Base-by-base conservation (phyloP, 805 yeast genomes). In the Wickerhamiella azymoides region DNA sequence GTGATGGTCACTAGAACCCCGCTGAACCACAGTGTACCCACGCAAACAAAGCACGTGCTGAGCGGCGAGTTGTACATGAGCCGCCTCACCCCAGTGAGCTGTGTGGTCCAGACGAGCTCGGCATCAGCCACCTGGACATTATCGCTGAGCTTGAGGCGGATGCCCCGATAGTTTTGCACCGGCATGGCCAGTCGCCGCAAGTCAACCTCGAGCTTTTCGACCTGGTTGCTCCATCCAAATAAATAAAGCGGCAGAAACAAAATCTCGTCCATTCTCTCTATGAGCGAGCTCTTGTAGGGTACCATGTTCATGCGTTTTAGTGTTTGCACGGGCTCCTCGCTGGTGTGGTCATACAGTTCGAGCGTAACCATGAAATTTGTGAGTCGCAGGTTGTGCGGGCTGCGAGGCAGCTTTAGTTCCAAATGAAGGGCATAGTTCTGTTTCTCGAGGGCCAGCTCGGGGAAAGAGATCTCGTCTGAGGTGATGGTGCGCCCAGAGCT, bases 321-420 rank as follows among this genome's bases (percentile, higher is more conserved):
- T n/a, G 39, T 6, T 46, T 25, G 30, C 47, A 45, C n/a, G 33
- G 27, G 27, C 37, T 14, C n/a, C 37, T 18, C 21, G 43, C 36
- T 48, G 41, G 16, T 21, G 33, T 32, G 25, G 16, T 48, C 43
- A 18, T 52, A 51, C 14, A 57, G 43, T 5, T 53, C 40, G 16
- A 54, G 48, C 8, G 51, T 30, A 25, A 61, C 53, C 56, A 57
- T 53, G 49, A 64, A 63, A 49, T 62, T 64, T 25, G 66, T 65
- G 11, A 55, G 32, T 5, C 52, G 50, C 28, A 47, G 49, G 47
- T 64, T 64, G 40, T 48, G 48, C 4, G 47, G 49, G n/a, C 52
- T 50, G 16, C 63, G 53, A 5, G 67, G 68, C 39, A 62, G 48
- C 21, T 46, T 50, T 18, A 64, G 52, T 21, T 45, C 48, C 10